Conservation (phyloP, 2,329 filamentous ascomycete genomes). For the Neodidymelliopsis sp. region DNA sequence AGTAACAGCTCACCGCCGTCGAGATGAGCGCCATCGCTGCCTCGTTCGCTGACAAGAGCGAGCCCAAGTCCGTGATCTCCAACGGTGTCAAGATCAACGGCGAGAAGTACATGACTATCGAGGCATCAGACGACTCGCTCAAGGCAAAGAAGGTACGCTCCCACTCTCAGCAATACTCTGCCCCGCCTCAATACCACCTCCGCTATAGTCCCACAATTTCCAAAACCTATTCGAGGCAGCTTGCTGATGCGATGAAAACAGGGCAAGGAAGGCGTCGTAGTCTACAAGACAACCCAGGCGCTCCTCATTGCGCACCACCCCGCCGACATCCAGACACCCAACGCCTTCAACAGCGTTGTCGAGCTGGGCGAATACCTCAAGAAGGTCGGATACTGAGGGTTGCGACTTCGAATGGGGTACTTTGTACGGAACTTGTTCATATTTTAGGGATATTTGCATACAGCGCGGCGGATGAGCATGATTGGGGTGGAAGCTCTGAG, state of each 20-base stretch:
- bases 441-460: slow-evolving; percentile 50
- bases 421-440: slow-evolving; percentile 36
- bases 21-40: slow-evolving; percentile 64
- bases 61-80: slow-evolving; percentile 70
- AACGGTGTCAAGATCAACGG: slow-evolving; percentile 79
- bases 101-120: slow-evolving; percentile 79
- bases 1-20: slow-evolving; percentile 56
- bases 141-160: slow-evolving; percentile 82
- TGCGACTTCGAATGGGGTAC: slow-evolving; percentile 22
- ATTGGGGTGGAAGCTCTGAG: slow-evolving; percentile 3
- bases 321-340: slow-evolving; percentile 75
- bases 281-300: slow-evolving; percentile 87
- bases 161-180: neutral
- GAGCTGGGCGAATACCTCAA: slow-evolving; percentile 87
- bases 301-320: slow-evolving; percentile 89
- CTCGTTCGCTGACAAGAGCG: slow-evolving; percentile 62
- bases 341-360: slow-evolving; percentile 80
- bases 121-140: slow-evolving; percentile 77
- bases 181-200: neutral
- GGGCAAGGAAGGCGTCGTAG: slow-evolving; percentile 81
- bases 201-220: no score
- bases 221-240: slow-evolving; percentile 19
- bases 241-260: slow-evolving; percentile 42
- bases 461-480: slow-evolving; percentile 7
- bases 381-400: slow-evolving; percentile 74